A percentile compares a stretch with the other conserved stretches of the same genome.
These are phyloP conservation scores for Xylaria arbuscula DNA, from an alignment of 2,329 filamentous ascomycete species.

Conservation along the genomic window DNA sequence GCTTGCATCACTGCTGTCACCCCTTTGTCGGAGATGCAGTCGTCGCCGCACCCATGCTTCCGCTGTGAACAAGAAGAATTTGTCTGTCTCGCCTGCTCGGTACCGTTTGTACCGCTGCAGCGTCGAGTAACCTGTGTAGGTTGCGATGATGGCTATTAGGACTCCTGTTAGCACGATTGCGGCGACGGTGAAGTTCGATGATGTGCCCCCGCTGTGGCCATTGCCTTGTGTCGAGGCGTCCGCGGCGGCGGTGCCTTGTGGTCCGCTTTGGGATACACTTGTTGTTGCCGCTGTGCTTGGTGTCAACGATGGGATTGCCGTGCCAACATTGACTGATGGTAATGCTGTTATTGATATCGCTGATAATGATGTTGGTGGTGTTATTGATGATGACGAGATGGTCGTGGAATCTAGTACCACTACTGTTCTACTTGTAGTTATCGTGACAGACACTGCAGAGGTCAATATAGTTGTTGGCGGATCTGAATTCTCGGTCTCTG, in stretches of 20 bases:
- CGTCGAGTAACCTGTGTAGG: slow-evolving; percentile 29
- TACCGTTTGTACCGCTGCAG: slow-evolving; percentile 42
- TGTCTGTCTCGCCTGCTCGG: slow-evolving; percentile 28
- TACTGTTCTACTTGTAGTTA: background rate
- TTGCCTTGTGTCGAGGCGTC: background rate
- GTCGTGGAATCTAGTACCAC: background rate
- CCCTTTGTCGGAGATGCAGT: background rate
- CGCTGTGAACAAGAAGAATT: slow-evolving; percentile 26
- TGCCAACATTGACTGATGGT: background rate
- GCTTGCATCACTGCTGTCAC: no score
- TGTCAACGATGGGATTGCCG: background rate
- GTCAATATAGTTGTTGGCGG: slow-evolving; percentile 3
- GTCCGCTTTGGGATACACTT: slow-evolving; percentile 1
- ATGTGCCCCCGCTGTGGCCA: background rate
- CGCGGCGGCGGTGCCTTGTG: background rate
- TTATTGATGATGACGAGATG: background rate
- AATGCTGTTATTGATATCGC: slow-evolving; percentile 10
- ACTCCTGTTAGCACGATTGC: slow-evolving; percentile 42
- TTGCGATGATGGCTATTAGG: slow-evolving; percentile 40
- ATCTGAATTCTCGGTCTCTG: background rate
- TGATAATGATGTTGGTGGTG: background rate
- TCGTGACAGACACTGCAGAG: background rate
- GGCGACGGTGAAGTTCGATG: slow-evolving; percentile 34
- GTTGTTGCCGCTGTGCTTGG: slow-evolving; percentile 4
- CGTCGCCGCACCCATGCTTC: slow-evolving; percentile 12